Base-by-base conservation (phyloP, 2,329 filamentous ascomycete species). In the Blastomyces gilchristii region DNA sequence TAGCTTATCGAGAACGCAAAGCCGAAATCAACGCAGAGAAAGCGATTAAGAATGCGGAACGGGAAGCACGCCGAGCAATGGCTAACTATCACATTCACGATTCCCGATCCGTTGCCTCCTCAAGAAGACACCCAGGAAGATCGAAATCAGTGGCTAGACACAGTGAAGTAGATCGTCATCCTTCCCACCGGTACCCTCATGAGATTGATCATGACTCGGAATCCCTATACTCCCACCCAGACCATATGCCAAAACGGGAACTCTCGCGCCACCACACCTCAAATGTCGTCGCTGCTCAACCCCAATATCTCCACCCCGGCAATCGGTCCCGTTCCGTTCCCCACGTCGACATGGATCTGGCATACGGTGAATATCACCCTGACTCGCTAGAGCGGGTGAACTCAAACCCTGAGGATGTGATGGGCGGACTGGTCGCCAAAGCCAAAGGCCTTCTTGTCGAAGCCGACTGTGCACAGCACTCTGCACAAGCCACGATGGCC, bases 1-100 rank as follows among this genome's bases (percentile, higher is more conserved):
- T 87, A 62, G 89, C 90, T 64, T 97, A 97, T 77, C 83, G 87
- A 63, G 90, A 96, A 71, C 90, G 90, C 72, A 96, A 95, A 75
- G 88, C 90, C 7, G 86, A 91, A 68, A 83, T 96, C 69, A 86
- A 86, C 73, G 85, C 87, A 25, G 85, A 90, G 68, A 83, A 86
- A 70, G 86, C 87, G 70, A 79, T 79, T 49, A 81, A 82, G 66
- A 71, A 80, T 50, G 79, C 82, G 60, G 83, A 86, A 68, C 82
- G 79, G 68, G 78, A 82, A 67, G 81, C 87, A 62, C 83, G 87
- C 66, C 87, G 80, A 68, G 79, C 80, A 63, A 71, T 86, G 58
- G 80, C 82, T 65, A 77, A 78, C 43, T 75, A 83, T 66, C 72
- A 73, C 43, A 72, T 82, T 61, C 78, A 83, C 62, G 79, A 82